Base-by-base conservation (phyloP, 805 yeast genomes). In the Candida patagonica region DNA sequence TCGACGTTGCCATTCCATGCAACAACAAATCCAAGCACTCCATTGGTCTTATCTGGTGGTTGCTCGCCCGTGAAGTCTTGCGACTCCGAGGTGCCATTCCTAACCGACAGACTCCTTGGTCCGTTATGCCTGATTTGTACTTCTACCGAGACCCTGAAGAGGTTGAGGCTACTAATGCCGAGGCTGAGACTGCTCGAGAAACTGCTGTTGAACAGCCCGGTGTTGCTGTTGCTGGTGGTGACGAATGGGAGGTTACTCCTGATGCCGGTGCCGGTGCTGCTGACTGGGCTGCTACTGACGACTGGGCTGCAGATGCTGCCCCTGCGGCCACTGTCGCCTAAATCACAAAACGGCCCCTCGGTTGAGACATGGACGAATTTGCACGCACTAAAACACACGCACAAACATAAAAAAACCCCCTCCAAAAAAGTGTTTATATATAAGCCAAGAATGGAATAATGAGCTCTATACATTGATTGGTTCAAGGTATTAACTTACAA, bases 111-210 rank as follows among this genome's bases (percentile, higher is more conserved):
- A 85, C 92, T 71, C 80, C 83, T 70, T 92, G 99, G 99, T 74
- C 94, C 59, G 92, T 92, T 68, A 92, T 92, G 98, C 97, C 97
- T 71, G 99, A 92, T 77, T 80, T 92, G 71, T 92, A 88, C 88
- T 92, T 92, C 88, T 92, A 92, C 96, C 92, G 99, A 81, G 96
- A 92, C 77, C 98, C 99, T 66, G 97, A 89, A 78, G 99, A 92
- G 75, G 82, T 83, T 71, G 95, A 86, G 74, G 70, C 69, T 62
- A 77, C 72, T 58, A 74, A 69, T 58, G 76, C 74, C 59, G 83
- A 76, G 63, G 80, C 72, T 61, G 73, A 70, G 54, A 80, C 70
- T 62, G 73, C 73, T 51, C 78, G 71, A 54, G 81, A 71, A 64
- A 76, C 69, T 62, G 86, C 78, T 57, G 71, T 70, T 52, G 77